Evolutionary conservation across 2,329 filamentous ascomycete genomes (phyloP).

Genomic region (Fusarium dimerum): DNA sequence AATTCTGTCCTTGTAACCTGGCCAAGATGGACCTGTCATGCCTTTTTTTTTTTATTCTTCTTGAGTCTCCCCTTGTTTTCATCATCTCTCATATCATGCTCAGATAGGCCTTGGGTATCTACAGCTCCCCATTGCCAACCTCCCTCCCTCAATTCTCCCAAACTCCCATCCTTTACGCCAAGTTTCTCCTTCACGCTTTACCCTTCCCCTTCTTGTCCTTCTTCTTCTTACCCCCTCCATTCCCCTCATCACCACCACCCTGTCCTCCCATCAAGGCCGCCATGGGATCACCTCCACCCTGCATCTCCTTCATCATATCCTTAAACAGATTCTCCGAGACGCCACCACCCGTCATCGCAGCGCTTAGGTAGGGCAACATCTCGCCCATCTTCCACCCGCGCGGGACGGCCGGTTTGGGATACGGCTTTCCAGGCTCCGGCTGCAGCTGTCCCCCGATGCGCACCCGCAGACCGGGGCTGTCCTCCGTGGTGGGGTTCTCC

Average conservation of each 20-base stretch:
- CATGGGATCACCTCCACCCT: conserved; percentile 49
- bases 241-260: conserved; percentile 31
- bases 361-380: conserved; percentile 82
- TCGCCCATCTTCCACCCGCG: conserved; percentile 88
- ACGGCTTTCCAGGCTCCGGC: conserved; percentile 63
- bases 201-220: conserved; percentile 54
- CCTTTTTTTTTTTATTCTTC: conserved; percentile 14
- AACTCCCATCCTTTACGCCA: background rate
- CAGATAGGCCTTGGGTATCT: background rate
- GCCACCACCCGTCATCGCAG: conserved; percentile 88
- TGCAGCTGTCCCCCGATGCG: conserved; percentile 71
- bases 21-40: background rate
- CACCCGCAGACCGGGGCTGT: conserved; percentile 67
- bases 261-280: conserved; percentile 43
- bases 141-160: background rate
- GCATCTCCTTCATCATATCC: conserved; percentile 97
- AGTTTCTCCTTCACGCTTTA: conserved; percentile 26
- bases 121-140: conserved; percentile 1
- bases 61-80: conserved; percentile 17
- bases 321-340: conserved; percentile 93
- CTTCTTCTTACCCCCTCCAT: conserved; percentile 39
- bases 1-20: too few species aligned
- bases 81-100: too few species aligned
- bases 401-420: conserved; percentile 73
- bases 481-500: conserved; percentile 74